Evolutionary conservation across 495 filamentous ascomycete species (phyloP).

Genomic region (Trichoderma reesei): DNA sequence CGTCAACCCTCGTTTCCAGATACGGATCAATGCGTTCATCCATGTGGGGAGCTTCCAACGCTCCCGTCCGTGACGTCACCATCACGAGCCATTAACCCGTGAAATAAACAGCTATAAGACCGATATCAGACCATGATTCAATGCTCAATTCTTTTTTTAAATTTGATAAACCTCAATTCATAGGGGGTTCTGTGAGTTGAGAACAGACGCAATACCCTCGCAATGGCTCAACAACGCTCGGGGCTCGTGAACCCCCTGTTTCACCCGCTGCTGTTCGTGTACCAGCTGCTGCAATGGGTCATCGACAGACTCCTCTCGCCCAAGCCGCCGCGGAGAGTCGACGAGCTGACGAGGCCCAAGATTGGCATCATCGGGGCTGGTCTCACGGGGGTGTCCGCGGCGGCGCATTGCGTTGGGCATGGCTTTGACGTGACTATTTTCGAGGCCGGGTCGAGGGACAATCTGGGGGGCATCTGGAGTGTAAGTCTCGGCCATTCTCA

Average conservation of each 20-base stretch:
- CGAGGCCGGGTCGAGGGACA: conserved; percentile 52
- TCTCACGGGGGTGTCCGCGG: conserved; percentile 71
- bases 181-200: too few species aligned
- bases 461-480: conserved; percentile 77
- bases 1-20: neutral
- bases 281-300: conserved; percentile 56
- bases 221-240: too few species aligned
- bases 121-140: neutral
- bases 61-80: neutral
- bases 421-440: conserved; percentile 76
- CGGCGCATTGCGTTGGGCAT: conserved; percentile 79
- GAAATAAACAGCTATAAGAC: neutral
- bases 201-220: too few species aligned
- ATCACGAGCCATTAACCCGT: neutral
- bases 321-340: conserved; percentile 49
- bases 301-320: conserved; percentile 60
- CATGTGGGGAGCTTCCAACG: neutral
- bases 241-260: conserved; percentile 22
- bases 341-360: conserved; percentile 46
- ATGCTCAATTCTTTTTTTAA: too few species aligned
- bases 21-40: neutral
- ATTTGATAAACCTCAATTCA: too few species aligned
- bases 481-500: conserved; percentile 35
- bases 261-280: conserved; percentile 49
- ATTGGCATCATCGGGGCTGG: conserved; percentile 80